Conservation (phyloP, 441 rosid genomes). For the California macrophylla region DNA sequence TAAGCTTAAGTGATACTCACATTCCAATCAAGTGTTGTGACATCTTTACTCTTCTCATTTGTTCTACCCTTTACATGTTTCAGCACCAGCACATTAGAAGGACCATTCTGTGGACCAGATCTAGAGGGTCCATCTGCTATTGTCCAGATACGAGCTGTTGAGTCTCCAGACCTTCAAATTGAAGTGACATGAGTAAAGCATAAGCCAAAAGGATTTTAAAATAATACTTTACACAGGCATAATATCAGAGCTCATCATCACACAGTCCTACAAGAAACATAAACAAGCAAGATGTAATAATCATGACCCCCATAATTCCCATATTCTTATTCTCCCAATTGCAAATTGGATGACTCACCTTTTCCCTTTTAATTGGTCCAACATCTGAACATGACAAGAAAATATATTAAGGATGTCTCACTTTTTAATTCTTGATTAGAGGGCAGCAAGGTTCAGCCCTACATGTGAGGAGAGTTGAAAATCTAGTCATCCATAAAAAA, state of each 20-base stretch:
- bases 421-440: not conserved
- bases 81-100: slow-evolving; percentile 51
- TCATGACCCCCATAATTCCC: not conserved
- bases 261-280: not conserved
- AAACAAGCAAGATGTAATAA: not conserved
- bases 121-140: slow-evolving; percentile 51
- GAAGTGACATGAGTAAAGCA: slow-evolving; percentile 5
- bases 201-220: not conserved
- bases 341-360: not conserved
- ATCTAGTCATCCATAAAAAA: not conserved
- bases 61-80: slow-evolving; percentile 91
- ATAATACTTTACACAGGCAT: not conserved
- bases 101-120: slow-evolving; percentile 45
- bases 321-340: not conserved
- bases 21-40: slow-evolving; percentile 97
- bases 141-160: slow-evolving; percentile 91
- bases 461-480: not conserved
- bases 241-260: not conserved
- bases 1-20: slow-evolving; percentile 45
- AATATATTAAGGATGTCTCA: not conserved
- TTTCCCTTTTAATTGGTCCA: not conserved
- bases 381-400: not conserved
- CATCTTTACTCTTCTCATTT: slow-evolving; percentile 94
- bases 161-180: slow-evolving; percentile 76
- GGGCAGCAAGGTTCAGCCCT: not conserved